Base-by-base conservation (phyloP, 768 basidiomycete species). In the Pilatotrama ljubarskyi region DNA sequence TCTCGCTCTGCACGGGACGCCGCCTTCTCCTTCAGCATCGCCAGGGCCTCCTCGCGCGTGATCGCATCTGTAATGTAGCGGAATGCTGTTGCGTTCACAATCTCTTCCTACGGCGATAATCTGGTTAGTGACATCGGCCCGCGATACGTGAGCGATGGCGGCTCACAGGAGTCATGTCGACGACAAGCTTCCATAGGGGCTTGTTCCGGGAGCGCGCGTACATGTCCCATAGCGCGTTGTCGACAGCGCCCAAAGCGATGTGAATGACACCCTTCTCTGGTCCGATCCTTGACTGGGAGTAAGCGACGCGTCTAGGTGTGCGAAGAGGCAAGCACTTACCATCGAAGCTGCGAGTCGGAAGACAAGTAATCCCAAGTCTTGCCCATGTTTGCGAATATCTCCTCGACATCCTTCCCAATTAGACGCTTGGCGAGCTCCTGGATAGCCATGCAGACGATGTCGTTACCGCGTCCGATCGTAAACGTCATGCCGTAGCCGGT, bases 221-320 rank as follows among this genome's bases (percentile, higher is more conserved):
- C 85, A 96, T 86, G 68, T 97, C 95, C 95, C 95, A 98, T 2
- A 96, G 68, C 0, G 95, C 95, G 64, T 97, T 97, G 72, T 92
- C 84, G 8, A 98, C 93, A 1, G 93, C 92, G 5, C 84, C 92
- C 0, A 90, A 82, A 2, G 94, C 93, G 51, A 96, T 86, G 70
- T 93, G 91, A 53, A 98, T 95, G 2, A 98, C 93, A 51, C 95
- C 95, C 73, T 96, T 96, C 72, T 96, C 95, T 0, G 95, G 94
- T 5, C 93, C 94, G 67, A 95, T 88, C 89, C 90, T 90, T 20
- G 18, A 43, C 36, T 48, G 53, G 11, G 41, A 18, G 29, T 44
- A 10, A 35, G 18, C 5, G 71, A 13, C 25, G 11, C 15, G 44
- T 5, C 22, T 10, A 15, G 17, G 3, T n/a, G 5, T 5, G 7